These are phyloP conservation scores for Aspergillus ibericus DNA, from an alignment of 2,329 filamentous ascomycete genomes.

Conservation along the genomic window DNA sequence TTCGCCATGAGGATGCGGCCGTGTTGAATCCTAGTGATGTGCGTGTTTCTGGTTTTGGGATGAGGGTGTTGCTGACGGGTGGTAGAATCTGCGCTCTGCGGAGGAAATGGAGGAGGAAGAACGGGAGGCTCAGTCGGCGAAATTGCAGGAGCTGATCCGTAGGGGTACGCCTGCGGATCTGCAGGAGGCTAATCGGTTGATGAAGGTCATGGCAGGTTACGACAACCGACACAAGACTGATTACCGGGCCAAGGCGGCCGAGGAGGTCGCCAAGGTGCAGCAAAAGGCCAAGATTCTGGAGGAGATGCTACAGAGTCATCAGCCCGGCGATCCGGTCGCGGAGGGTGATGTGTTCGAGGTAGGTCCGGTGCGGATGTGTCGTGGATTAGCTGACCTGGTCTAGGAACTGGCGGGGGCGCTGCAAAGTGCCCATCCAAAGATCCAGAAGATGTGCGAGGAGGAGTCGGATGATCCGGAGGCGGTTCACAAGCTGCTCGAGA, in stretches of 20 bases:
- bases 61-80: constrained; percentile 26
- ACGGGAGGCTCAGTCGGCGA: constrained; percentile 90
- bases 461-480: constrained; percentile 96
- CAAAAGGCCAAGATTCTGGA: constrained; percentile 91
- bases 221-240: constrained; percentile 95
- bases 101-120: constrained; percentile 99
- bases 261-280: constrained; percentile 91
- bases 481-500: constrained; percentile 90
- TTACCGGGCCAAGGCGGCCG: constrained; percentile 94
- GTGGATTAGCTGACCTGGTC: not conserved
- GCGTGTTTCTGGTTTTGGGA: constrained; percentile 44
- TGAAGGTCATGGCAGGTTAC: constrained; percentile 99
- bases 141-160: constrained; percentile 93
- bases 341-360: constrained; percentile 70
- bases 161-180: constrained; percentile 88
- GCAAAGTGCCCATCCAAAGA: constrained; percentile 94
- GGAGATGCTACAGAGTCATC: constrained; percentile 84
- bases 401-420: constrained; percentile 85
- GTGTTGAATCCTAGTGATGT: constrained; percentile 96
- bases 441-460: constrained; percentile 99
- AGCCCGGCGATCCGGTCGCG: constrained; percentile 74
- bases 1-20: constrained; percentile 89
- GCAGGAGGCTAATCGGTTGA: constrained; percentile 93
- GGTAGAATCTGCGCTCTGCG: constrained; percentile 85
- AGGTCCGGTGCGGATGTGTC: not conserved